Evolutionary conservation across 1,139 yeast species (phyloP).

Genomic region (Taphrina pruni): DNA sequence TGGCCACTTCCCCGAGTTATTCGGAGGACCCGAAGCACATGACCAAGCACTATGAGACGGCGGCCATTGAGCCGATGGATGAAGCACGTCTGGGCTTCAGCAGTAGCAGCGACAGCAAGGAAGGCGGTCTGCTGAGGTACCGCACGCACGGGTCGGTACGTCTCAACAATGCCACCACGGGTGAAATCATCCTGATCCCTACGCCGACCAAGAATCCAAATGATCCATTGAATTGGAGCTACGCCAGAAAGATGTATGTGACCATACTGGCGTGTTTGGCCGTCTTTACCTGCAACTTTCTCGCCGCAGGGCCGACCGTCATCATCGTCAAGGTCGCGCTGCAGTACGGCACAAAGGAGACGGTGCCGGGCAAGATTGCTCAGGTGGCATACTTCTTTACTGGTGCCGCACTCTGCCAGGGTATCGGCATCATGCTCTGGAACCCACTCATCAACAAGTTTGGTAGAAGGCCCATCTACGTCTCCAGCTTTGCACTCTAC

Average conservation of each 20-base stretch:
- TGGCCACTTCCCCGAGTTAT: neutral
- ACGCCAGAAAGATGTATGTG: slow-evolving; percentile 51
- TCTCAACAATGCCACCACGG: neutral
- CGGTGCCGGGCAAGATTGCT: slow-evolving; percentile 57
- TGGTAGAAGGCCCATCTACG: slow-evolving; percentile 57
- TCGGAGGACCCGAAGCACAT: slow-evolving; percentile 4
- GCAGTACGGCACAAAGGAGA: slow-evolving; percentile 50
- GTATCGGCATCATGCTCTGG: slow-evolving; percentile 58
- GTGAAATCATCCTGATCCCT: slow-evolving; percentile 56
- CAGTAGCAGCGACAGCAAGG: neutral
- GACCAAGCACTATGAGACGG: slow-evolving; percentile 6
- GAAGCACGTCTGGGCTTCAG: neutral
- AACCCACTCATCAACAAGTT: slow-evolving; percentile 62
- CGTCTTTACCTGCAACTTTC: slow-evolving; percentile 52
- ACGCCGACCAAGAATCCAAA: slow-evolving; percentile 64
- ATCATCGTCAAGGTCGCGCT: slow-evolving; percentile 14
- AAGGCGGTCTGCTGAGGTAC: slow-evolving; percentile 7
- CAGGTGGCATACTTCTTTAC: slow-evolving; percentile 58
- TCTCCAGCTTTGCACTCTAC: slow-evolving; percentile 48
- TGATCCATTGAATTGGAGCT: slow-evolving; percentile 62
- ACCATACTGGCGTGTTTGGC: slow-evolving; percentile 57
- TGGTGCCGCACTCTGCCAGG: slow-evolving; percentile 50
- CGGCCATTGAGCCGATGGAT: slow-evolving; percentile 5
- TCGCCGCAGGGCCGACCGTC: slow-evolving; percentile 47
- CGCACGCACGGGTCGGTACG: slow-evolving; percentile 6